These are phyloP conservation scores for Phoma sp. DNA, from an alignment of 2,329 filamentous ascomycete species.

Conservation along the genomic window DNA sequence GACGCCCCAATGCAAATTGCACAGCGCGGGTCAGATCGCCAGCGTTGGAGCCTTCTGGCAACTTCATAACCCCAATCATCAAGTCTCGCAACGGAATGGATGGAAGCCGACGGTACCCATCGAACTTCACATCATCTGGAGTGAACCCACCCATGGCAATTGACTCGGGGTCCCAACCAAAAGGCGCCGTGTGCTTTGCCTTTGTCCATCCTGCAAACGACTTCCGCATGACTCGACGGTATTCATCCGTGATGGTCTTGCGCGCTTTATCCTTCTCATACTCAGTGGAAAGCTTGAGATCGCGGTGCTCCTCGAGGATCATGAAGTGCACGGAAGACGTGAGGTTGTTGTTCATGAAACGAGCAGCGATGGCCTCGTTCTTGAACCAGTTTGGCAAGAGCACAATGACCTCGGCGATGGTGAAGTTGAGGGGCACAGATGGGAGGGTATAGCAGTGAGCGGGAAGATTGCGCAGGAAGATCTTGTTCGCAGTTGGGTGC, in stretches of 20 bases:
- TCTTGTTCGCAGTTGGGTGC: not conserved
- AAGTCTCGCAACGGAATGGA: slow-evolving; percentile 30
- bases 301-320: slow-evolving; percentile 24
- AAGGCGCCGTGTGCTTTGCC: slow-evolving; percentile 6
- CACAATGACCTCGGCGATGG: slow-evolving; percentile 26
- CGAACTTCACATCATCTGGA: slow-evolving; percentile 6
- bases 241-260: slow-evolving; percentile 21
- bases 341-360: slow-evolving; percentile 28
- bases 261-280: slow-evolving; percentile 13
- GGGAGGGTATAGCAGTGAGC: slow-evolving; percentile 19
- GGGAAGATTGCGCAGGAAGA: slow-evolving; percentile 16
- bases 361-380: slow-evolving; percentile 11
- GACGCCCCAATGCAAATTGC: slow-evolving; percentile 20
- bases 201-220: slow-evolving; percentile 16
- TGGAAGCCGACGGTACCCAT: not conserved
- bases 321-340: slow-evolving; percentile 19
- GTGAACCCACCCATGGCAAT: slow-evolving; percentile 15
- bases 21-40: slow-evolving; percentile 38
- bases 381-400: slow-evolving; percentile 29
- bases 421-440: slow-evolving; percentile 20
- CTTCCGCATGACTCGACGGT: slow-evolving; percentile 28
- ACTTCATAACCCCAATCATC: slow-evolving; percentile 24
- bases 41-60: slow-evolving; percentile 28
- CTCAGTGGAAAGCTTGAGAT: slow-evolving; percentile 5
- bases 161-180: slow-evolving; percentile 10